Evolutionary conservation across 2,329 filamentous ascomycete species (phyloP), one percentile per base, ranked within the genome.

Genomic region (Teratosphaeria nubilosa): DNA sequence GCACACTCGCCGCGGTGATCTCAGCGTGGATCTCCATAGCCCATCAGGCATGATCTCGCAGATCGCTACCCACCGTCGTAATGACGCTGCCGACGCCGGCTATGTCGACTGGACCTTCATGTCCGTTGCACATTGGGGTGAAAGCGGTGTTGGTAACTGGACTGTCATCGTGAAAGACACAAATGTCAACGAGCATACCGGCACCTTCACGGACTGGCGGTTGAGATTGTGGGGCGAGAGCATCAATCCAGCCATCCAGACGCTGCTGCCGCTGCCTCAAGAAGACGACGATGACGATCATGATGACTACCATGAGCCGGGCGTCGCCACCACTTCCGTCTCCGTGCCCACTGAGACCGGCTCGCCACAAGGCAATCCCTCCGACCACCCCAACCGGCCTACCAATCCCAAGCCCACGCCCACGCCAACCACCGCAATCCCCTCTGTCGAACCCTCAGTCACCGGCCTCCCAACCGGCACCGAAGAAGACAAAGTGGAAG

Each of bases 21-120:
- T 99, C 27, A 96, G 90, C 69, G 92, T 95, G 41, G 94, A 99
- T 69, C 78, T 99, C 52, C 83, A 89, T 69, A 96, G 91, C 66
- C 94, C 94, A 0, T 78, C 83, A 32, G 88, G 90, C 10, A 76
- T 96, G 59, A 78, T 90, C 62, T 96, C 90, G 69, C 86, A 96
- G 69, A 83, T 99, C 56, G 87, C 91, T 4, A 88, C 86, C 13
- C 78, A 86, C 1, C 87, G 94, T 63, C 80, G 80, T 60, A 73
- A 83, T 24, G 94, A 99, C 72, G 77, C 80, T 1, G 81, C 80
- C 37, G 70, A 75, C 0, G 74, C 75, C 24, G 94, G 94, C 9
- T 99, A 97, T 71, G 77, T 86, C 41, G 90, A 97, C 75, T 99
- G 94, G 94, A 97, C 92, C 0, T 99, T 99, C 68, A 99, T 99